Base-by-base conservation (phyloP, 2,329 filamentous ascomycete species). In the Colletotrichum noveboracense region DNA sequence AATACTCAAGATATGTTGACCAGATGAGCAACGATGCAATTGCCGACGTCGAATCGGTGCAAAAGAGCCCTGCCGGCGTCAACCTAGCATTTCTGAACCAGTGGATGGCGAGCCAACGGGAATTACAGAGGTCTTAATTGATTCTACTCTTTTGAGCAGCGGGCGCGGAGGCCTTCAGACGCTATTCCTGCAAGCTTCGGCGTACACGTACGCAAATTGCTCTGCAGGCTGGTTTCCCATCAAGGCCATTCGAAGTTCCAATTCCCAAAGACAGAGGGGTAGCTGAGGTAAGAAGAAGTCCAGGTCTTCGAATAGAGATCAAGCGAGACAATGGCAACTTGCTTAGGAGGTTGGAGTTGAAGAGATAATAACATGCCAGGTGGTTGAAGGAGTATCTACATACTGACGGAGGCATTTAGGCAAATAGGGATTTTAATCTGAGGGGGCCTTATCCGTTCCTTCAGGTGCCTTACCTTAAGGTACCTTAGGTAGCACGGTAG, bases 81-180 rank as follows among this genome's bases (percentile, higher is more conserved):
- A 62, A 16, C 28, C 10, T 14, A 60, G 56, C 56, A 28, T 16
- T 60, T 32, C 28, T 10, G 28, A n/a, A 12, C 14, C n/a, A 28
- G 56, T 60, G 26, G 56, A 10, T 32, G 24, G 52, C 52, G 24
- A 26, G 52, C 14, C 52, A 56, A 56, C 38, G 52, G 24, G 52
- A 26, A 56, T 32, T 28, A 68, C 70, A 73, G 30, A 66, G 70
- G 52, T 73, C 30, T 73, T 52, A 64, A 73, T 70, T 69, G 70
- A 62, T 64, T 30, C 43, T 61, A 43, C 18, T 43, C 38, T 43
- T 32, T 61, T 30, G 56, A 18, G 24, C 7, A 28, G 24, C 28
- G 16, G 56, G 60, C 24, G 28, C 28, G 24, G 32, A 32, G 56
- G 38, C 38, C 18, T n/a, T 43, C 21, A 56, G 21, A 56, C 52